Percentiles rank a stretch among this genome's conserved stretches.
Conservation (phyloP, 495 filamentous ascomycete species). For the Penicillium egyptiacum region DNA sequence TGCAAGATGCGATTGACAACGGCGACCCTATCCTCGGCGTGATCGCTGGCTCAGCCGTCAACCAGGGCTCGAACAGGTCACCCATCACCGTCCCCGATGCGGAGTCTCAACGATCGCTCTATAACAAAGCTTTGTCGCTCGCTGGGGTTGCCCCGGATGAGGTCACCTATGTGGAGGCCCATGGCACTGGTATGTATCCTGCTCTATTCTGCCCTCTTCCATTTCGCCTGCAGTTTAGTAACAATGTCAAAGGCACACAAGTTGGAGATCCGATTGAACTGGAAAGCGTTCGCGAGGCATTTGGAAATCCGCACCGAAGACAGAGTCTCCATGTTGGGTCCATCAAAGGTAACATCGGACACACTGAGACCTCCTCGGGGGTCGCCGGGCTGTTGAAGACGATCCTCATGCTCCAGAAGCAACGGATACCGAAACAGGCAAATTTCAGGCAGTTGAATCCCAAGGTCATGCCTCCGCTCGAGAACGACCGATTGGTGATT, state of each 20-base stretch:
- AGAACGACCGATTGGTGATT: constrained; percentile 38
- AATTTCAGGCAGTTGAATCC: constrained; percentile 41
- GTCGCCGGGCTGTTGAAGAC: constrained; percentile 44
- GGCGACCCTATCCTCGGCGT: constrained; percentile 62
- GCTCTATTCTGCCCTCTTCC: no score
- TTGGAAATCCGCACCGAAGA: constrained; percentile 27
- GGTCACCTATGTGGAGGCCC: constrained; percentile 35
- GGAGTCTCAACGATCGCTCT: constrained; percentile 33
- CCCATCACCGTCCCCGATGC: constrained; percentile 41
- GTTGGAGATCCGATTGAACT: constrained; percentile 45
- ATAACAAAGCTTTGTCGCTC: constrained; percentile 1
- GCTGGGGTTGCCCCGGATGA: constrained; percentile 17
- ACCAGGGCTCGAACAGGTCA: constrained; percentile 28
- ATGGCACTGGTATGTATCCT: constrained; percentile 1
- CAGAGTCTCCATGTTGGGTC: constrained; percentile 30
- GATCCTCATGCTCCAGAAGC: constrained; percentile 44
- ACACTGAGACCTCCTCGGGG: constrained; percentile 47
- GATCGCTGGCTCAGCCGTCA: constrained; percentile 36
- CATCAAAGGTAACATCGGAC: constrained; percentile 52
- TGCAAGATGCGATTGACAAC: constrained; percentile 57
- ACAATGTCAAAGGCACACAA: constrained; percentile 26
- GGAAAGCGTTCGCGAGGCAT: constrained; percentile 34
- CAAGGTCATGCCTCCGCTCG: constrained; percentile 29
- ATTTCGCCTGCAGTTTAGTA: no score
- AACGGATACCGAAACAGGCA: constrained; percentile 36